These are phyloP conservation scores for Leccinum variicolor DNA, from an alignment of 768 basidiomycete genomes.

Conservation along the genomic window DNA sequence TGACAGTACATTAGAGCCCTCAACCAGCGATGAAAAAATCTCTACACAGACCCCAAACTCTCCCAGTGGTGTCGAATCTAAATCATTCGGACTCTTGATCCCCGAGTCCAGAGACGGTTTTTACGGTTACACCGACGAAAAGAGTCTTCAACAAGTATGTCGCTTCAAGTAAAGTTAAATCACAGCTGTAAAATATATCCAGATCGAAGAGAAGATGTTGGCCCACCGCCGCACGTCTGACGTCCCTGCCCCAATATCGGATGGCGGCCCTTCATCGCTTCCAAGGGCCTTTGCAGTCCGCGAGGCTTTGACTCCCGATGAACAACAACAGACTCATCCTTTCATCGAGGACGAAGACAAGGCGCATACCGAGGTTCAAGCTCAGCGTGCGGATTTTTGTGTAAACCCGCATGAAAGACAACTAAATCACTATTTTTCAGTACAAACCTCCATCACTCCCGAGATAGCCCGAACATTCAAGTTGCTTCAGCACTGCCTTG, in stretches of 20 bases:
- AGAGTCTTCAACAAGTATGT: slow-evolving; percentile 68
- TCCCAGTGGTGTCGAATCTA: slow-evolving; percentile 11
- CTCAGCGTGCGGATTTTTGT: slow-evolving; percentile 25
- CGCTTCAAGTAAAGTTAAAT: not conserved
- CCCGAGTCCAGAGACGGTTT: slow-evolving; percentile 65
- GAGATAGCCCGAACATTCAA: slow-evolving; percentile 60
- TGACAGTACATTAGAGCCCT: not conserved
- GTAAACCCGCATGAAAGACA: not conserved
- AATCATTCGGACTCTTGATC: slow-evolving; percentile 32
- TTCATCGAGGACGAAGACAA: slow-evolving; percentile 38
- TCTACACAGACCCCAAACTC: not conserved
- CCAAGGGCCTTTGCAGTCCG: slow-evolving; percentile 38
- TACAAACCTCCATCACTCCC: slow-evolving; percentile 25
- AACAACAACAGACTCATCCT: slow-evolving; percentile 18
- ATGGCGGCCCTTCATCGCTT: slow-evolving; percentile 29
- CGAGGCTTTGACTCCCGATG: slow-evolving; percentile 23
- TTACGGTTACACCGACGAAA: slow-evolving; percentile 80
- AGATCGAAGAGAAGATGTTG: slow-evolving; percentile 76
- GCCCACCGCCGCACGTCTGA: slow-evolving; percentile 66
- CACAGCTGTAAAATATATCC: slow-evolving; percentile 1
- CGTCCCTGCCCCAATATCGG: slow-evolving; percentile 26
- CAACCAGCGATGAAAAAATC: not conserved
- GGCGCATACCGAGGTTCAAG: slow-evolving; percentile 28
- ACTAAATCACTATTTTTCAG: slow-evolving; percentile 14
- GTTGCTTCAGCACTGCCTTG: slow-evolving; percentile 79